Evolutionary conservation across 78 protist genomes (phyloP), one percentile per base, ranked within the genome.

Genomic region (Dictyostelium citrinum): DNA sequence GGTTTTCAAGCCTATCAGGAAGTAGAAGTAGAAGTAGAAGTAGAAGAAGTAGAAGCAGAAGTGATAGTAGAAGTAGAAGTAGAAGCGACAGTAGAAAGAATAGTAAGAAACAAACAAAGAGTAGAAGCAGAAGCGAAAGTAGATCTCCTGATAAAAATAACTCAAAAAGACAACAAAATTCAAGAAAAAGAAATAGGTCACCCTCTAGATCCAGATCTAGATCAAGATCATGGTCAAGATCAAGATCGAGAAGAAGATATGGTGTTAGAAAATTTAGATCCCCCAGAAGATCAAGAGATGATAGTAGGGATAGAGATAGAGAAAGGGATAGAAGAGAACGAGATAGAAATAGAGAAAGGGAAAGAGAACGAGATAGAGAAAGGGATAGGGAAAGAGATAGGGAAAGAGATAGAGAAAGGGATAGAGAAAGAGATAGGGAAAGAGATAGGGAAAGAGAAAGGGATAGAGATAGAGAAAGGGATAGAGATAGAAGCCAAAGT

Each of bases 71-170:
- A 45, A 68, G 90, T 20, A 45, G 81, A 45, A 68, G 90, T 45
- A 82, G 90, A 45, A 83, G 90, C 31, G 24, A 67, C 27, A 83
- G 90, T 72, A n/a, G 49, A 72, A 83, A 64, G 31, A 33, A 78
- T 70, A 29, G 72, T 35, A 81, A 39, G 35, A 24, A 22, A 17
- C 58, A 29, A 27, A 22, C 27, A 37, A 27, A 37, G 46, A 31
- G 46, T 20, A 37, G 39, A 31, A n/a, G 81, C 20, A 43, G 82
- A 43, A 24, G 82, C 22, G 24, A 43, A 76, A 35, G 24, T 22
- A 37, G 24, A 72, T n/a, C 49, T 3, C 43, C 71, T 61, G 71
- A 58, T 22, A 67, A 31, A 9, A 46, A 8, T 27, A 82, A 11
- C 71, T 43, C n/a, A 35, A 61, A 27, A 1, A 55, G 64, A 4